Base-by-base conservation (phyloP, 2,329 filamentous ascomycete genomes). In the Aspergillus luchuensis region DNA sequence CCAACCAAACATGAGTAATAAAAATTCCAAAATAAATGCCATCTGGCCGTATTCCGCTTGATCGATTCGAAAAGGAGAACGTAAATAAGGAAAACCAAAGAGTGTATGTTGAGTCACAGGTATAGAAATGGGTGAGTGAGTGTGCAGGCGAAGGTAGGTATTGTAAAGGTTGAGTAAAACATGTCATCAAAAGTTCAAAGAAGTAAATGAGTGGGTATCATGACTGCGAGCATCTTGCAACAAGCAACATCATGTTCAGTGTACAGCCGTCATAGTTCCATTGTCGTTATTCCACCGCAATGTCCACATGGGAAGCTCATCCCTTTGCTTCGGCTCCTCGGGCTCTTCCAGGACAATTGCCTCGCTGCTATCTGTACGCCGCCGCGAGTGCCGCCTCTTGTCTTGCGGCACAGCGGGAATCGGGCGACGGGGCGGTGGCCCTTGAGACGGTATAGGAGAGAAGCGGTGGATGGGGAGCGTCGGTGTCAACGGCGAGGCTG, bases 311-410 rank as follows among this genome's bases (percentile, higher is more conserved):
- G 77, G 76, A 57, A 82, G 78, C 5, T 81, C 81, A 10, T 83
- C 68, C 54, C 87, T 85, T 80, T 86, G 85, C 47, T 78, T 80
- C 63, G 83, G 82, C 30, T 81, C 80, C 4, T 80, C 78, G 1
- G 77, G 74, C 21, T 77, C 71, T 54, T 77, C 77, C 48, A 79
- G 70, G 53, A 78, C 74, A 51, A 83, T 81, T 59, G 79, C 79
- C 67, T 81, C 78, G 58, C 77, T 79, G 63, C 77, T 79, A 62
- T 78, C 74, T 0, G 78, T 80, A 30, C 76, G 73, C 50, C 76
- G 73, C 39, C 76, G 70, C 15, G 77, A 75, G 63, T 79, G 77
- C 45, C 71, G 69, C 58, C 69, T 71, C 53, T 71, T 70, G 23
- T 70, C 68, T 30, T 71, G 67, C 0, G 76, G 72, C 30, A 76